These are phyloP conservation scores for Cadophora sp. DNA, from an alignment of 2,329 filamentous ascomycete genomes.

Conservation along the genomic window DNA sequence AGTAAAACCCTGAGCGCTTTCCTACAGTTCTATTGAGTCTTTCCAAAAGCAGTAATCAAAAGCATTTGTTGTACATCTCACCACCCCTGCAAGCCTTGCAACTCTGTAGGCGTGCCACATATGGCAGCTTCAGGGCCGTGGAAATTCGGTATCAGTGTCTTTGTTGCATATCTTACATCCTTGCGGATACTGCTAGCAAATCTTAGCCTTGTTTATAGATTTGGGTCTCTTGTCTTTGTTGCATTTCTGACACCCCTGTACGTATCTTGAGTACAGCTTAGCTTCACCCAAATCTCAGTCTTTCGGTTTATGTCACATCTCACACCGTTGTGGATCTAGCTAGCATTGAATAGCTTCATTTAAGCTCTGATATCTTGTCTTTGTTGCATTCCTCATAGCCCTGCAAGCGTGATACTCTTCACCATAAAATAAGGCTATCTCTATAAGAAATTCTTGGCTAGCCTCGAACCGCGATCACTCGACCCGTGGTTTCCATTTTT, in stretches of 20 bases:
- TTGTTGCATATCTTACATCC: slow-evolving; percentile 16
- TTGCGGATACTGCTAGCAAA: background rate
- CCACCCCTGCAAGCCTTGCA: slow-evolving; percentile 3
- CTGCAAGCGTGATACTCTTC: too few species aligned
- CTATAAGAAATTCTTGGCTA: too few species aligned
- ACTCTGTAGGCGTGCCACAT: slow-evolving; percentile 8
- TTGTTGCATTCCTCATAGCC: too few species aligned
- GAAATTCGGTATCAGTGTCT: background rate
- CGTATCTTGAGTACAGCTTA: too few species aligned
- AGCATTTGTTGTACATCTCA: slow-evolving; percentile 17
- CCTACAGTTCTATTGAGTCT: background rate
- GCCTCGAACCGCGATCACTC: too few species aligned
- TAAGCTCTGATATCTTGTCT: too few species aligned
- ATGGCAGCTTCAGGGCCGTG: background rate
- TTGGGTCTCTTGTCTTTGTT: background rate
- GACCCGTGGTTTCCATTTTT: too few species aligned
- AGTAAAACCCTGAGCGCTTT: background rate
- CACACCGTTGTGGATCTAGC: too few species aligned
- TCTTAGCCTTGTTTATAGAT: background rate
- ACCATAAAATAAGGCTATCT: too few species aligned
- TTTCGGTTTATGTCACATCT: slow-evolving; percentile 14
- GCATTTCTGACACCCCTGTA: background rate
- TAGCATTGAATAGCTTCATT: too few species aligned
- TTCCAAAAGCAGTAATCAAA: slow-evolving; percentile 3
- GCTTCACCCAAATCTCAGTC: too few species aligned